Percentiles rank a stretch among this genome's conserved stretches.
Evolutionary conservation across 2,329 filamentous ascomycete genomes (phyloP).

Genomic region (Colletotrichum filicis): DNA sequence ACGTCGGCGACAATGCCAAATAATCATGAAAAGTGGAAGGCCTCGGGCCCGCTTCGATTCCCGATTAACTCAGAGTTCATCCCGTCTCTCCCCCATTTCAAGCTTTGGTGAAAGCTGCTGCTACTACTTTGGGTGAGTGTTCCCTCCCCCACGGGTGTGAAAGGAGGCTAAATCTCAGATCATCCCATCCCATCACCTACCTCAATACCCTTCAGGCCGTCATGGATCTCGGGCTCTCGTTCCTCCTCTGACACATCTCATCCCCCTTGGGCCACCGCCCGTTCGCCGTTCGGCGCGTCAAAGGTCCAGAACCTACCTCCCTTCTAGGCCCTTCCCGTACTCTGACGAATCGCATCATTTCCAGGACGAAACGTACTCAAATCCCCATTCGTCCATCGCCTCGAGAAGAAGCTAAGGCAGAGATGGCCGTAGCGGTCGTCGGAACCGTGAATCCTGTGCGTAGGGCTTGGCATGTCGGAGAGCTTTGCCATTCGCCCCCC

Average conservation of each 20-base stretch:
- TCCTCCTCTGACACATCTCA: conserved; percentile 1
- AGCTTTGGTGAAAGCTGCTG: not conserved
- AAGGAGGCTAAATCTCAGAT: not conserved
- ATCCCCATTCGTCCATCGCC: not conserved
- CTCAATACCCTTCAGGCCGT: not conserved
- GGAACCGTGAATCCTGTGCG: not conserved
- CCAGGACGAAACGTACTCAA: not conserved
- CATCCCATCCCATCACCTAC: not conserved
- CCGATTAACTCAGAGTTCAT: conserved; percentile 2
- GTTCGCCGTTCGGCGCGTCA: not conserved
- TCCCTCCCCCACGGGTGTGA: not conserved
- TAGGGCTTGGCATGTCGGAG: not conserved
- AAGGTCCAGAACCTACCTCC: not conserved
- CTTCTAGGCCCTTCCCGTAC: not conserved
- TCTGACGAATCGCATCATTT: not conserved
- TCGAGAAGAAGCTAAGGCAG: not conserved
- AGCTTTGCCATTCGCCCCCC: not conserved
- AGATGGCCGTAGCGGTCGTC: not conserved
- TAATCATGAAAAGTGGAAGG: not conserved
- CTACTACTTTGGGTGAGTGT: too few relatives aligned
- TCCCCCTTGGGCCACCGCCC: not conserved
- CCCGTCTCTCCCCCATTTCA: not conserved
- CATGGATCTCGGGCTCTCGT: not conserved
- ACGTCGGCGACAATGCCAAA: not conserved
- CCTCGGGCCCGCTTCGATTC: not conserved